These are phyloP conservation scores for Geotrichum restrictum DNA, from an alignment of 1,139 yeast genomes.

Conservation along the genomic window DNA sequence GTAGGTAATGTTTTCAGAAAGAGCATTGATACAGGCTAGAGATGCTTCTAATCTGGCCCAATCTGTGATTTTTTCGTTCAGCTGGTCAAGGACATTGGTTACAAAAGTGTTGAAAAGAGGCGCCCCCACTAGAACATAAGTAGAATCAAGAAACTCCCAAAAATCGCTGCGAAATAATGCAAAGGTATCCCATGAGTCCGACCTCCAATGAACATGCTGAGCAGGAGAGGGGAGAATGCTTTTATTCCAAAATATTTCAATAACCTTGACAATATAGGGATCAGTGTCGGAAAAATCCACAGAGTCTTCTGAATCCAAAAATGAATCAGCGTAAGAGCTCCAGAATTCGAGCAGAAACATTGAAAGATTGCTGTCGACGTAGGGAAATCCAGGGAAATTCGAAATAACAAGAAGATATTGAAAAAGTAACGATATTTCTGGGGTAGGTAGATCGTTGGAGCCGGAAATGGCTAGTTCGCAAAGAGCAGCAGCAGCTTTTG, in stretches of 20 bases:
- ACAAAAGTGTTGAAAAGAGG: slow-evolving; percentile 53
- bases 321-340: slow-evolving; percentile 68
- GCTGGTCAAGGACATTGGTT: slow-evolving; percentile 39
- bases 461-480: slow-evolving; percentile 16
- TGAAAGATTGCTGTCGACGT: slow-evolving; percentile 66
- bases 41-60: slow-evolving; percentile 64
- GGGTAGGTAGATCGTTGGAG: slow-evolving; percentile 1
- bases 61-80: slow-evolving; percentile 27
- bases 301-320: slow-evolving; percentile 50
- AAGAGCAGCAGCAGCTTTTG: slow-evolving; percentile 15
- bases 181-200: slow-evolving; percentile 51
- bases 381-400: slow-evolving; percentile 56
- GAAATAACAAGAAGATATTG: slow-evolving; percentile 51
- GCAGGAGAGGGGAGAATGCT: slow-evolving; percentile 44
- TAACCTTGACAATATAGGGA: slow-evolving; percentile 45
- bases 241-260: slow-evolving; percentile 61
- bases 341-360: slow-evolving; percentile 71
- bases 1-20: slow-evolving; percentile 39
- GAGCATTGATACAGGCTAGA: slow-evolving; percentile 55
- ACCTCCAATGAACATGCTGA: slow-evolving; percentile 27
- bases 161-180: slow-evolving; percentile 64
- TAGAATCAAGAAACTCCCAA: slow-evolving; percentile 66
- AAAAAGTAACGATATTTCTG: slow-evolving; percentile 23
- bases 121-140: slow-evolving; percentile 61
- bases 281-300: slow-evolving; percentile 32